These are phyloP conservation scores for Candida nonsorbophila DNA, from an alignment of 805 yeast species.

Conservation along the genomic window DNA sequence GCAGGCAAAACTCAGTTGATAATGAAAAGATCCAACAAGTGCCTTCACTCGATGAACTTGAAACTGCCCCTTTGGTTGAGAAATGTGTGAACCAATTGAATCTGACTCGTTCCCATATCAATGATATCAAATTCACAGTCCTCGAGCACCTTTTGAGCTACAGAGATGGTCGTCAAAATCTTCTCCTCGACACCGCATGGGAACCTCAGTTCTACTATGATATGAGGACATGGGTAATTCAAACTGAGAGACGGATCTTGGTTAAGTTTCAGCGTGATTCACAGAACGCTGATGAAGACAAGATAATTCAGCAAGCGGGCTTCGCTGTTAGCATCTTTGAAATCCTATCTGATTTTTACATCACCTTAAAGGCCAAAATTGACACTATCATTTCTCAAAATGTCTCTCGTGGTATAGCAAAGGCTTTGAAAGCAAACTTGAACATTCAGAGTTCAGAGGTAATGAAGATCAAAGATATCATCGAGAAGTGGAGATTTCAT, in stretches of 20 bases:
- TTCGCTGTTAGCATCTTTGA: constrained; percentile 41
- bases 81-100: no score
- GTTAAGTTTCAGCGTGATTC: constrained; percentile 3
- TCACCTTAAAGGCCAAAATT: constrained; percentile 21
- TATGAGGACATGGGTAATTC: constrained; percentile 30
- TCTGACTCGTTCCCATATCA: constrained; percentile 2
- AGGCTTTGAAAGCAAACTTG: constrained; percentile 19
- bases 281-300: background rate
- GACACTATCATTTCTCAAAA: constrained; percentile 13
- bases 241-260: constrained; percentile 18
- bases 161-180: constrained; percentile 14
- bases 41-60: background rate
- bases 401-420: constrained; percentile 10
- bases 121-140: constrained; percentile 18
- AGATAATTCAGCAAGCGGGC: constrained; percentile 7
- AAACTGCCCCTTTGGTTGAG: background rate
- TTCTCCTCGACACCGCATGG: constrained; percentile 37
- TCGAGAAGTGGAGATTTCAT: constrained; percentile 42
- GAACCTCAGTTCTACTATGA: constrained; percentile 24
- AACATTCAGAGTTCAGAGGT: constrained; percentile 35
- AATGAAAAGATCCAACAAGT: background rate
- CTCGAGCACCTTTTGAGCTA: constrained; percentile 19
- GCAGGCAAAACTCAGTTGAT: constrained; percentile 1
- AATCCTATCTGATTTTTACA: constrained; percentile 40
- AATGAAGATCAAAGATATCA: constrained; percentile 33